Base-by-base conservation (phyloP, 352 stramenopile species). In the Thalassiosira livingstoniorum region DNA sequence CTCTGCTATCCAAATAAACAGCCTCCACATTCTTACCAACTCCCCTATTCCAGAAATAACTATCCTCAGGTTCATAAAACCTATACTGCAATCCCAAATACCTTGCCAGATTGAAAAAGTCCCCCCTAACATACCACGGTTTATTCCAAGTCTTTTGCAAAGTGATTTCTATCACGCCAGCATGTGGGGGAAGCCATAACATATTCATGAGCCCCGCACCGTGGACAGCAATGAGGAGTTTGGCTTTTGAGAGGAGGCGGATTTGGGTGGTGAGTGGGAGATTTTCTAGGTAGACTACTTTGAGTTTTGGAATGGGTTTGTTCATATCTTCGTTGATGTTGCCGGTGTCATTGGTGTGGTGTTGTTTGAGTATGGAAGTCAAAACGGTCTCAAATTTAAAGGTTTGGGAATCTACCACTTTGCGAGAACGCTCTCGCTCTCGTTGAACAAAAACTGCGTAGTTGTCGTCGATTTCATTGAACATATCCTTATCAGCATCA, bases 81-180 rank as follows among this genome's bases (percentile, higher is more conserved):
- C 47, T 15, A 58, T 58, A 58, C 47, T 23, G 4, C 47, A 58
- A 58, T 29, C 47, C 47, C 47, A 58, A 58, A 58, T 58, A 58
- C 47, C 21, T 58, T 58, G 47, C 47, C 47, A 58, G 27, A 58
- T 58, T 58, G 47, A 58, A 58, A 58, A 29, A 58, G 27, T 58
- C 47, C n/a, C 47, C 47, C n/a, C 27, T 58, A n/a, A 29, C 11
- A 58, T 58, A 58, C 47, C 5, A 58, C 10, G 11, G 11, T n/a
- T 58, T n/a, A 58, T 58, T 23, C 5, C 5, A 58, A 58, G 21
- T 58, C 7, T 58, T 58, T 4, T n/a, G 5, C 47, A 58, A 27
- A 29, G 47, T 58, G 21, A 58, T 58, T 58, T 58, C 47, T 29
- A 58, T 58, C 11, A 58, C 47, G 47, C 47, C 47, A 27, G 47